These are phyloP conservation scores for Aureobasidium sp. DNA, from an alignment of 2,329 filamentous ascomycete genomes.

Conservation along the genomic window DNA sequence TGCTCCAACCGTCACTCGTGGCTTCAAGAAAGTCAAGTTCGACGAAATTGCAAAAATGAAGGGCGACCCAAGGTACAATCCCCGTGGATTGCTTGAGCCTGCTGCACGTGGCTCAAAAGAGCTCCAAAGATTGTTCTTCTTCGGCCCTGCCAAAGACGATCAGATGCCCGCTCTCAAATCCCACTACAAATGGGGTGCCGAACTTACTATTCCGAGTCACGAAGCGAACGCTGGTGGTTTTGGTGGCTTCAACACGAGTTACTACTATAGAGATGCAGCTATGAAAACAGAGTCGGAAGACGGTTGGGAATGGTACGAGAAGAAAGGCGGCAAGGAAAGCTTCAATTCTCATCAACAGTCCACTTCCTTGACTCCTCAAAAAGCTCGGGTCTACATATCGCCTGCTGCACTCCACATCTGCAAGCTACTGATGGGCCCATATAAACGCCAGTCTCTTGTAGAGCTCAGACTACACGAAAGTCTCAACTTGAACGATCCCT, in stretches of 20 bases:
- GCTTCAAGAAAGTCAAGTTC: neutral
- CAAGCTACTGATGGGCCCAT: conserved; percentile 44
- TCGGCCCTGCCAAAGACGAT: conserved; percentile 43
- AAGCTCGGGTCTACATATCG: conserved; percentile 37
- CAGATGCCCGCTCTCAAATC: conserved; percentile 39
- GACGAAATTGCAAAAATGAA: conserved; percentile 7
- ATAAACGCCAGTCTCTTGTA: conserved; percentile 35
- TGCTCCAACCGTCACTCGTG: neutral
- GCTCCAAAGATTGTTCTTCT: conserved; percentile 40
- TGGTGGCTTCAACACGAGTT: conserved; percentile 34
- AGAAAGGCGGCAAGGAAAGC: conserved; percentile 29
- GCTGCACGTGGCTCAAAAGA: conserved; percentile 29
- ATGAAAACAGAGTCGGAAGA: conserved; percentile 36
- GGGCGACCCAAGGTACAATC: conserved; percentile 15
- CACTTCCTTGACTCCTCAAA: conserved; percentile 26
- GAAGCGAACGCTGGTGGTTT: conserved; percentile 23
- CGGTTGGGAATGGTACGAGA: conserved; percentile 47
- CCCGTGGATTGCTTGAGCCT: conserved; percentile 21
- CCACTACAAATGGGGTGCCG: conserved; percentile 43
- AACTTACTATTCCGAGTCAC: conserved; percentile 44
- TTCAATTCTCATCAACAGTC: conserved; percentile 37
- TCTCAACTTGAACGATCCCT: conserved; percentile 40
- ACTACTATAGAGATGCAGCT: conserved; percentile 34
- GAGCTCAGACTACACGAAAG: conserved; percentile 33
- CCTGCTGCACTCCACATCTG: conserved; percentile 23